phyloP scores from a whole-genome alignment of 208 protist species.

The Acanthamoeba polyphaga region DNA sequence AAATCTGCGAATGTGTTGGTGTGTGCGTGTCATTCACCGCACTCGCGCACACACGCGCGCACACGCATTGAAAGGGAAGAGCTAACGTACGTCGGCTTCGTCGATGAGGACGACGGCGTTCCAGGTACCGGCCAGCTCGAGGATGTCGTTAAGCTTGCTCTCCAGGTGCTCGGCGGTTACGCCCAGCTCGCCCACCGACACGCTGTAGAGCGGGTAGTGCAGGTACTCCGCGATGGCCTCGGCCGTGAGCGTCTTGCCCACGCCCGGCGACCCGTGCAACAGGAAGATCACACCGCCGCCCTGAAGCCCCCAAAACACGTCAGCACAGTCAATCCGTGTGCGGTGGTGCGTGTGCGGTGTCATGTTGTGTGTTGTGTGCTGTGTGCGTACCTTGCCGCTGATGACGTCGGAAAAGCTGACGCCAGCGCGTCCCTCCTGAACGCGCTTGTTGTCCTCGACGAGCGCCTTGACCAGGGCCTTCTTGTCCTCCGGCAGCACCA shows the following conservation, averaged over 20 bases:
- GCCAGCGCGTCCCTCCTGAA: not conserved
- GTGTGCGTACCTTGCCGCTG: conserved; percentile 1
- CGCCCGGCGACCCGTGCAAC: conserved; percentile 85
- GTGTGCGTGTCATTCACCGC: not conserved
- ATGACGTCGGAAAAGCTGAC: conserved; percentile 11
- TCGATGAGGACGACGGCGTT: conserved; percentile 85
- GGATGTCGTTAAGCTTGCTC: conserved; percentile 77
- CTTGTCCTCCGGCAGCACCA: conserved; percentile 69
- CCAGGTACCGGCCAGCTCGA: conserved; percentile 81
- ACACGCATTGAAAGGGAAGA: not conserved
- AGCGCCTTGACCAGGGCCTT: conserved; percentile 58
- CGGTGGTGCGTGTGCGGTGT: too few species aligned
- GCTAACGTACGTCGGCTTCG: conserved; percentile 81
- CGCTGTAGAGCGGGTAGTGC: conserved; percentile 84
- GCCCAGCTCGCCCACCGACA: conserved; percentile 86
- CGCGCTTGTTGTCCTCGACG: conserved; percentile 66
- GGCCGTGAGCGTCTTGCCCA: conserved; percentile 88
- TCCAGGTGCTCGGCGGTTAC: conserved; percentile 75
- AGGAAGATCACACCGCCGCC: conserved; percentile 83
- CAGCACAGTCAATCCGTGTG: too few species aligned
- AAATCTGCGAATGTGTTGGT: conserved; percentile 1
- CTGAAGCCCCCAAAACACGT: not conserved
- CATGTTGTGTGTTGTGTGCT: too few species aligned
- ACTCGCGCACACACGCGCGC: too few species aligned
- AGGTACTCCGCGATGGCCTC: conserved; percentile 87